A percentile compares a stretch with the other conserved stretches of the same genome.
These are phyloP conservation scores for Vinca minor DNA, from an alignment of 257 asterid species.

Conservation along the genomic window DNA sequence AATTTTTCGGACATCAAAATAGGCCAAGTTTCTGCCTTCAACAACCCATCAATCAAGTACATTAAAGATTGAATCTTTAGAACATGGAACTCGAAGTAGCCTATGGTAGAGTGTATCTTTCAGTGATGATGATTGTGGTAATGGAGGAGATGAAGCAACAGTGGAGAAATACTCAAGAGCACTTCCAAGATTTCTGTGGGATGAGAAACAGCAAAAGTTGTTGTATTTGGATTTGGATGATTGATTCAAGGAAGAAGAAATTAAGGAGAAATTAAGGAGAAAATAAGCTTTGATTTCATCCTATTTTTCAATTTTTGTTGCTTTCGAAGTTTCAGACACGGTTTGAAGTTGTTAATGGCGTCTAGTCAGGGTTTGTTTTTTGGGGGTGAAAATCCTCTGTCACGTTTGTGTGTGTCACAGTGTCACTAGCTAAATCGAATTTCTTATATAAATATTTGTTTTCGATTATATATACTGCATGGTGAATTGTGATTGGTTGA, in stretches of 20 bases:
- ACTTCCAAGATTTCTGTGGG: conserved; percentile 2
- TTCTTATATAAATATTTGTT: too few species aligned
- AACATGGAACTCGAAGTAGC: background rate
- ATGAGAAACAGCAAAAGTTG: background rate
- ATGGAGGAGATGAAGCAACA: background rate
- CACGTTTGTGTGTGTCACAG: too few species aligned
- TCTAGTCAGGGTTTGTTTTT: too few species aligned
- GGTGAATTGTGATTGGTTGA: too few species aligned
- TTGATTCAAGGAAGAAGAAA: conserved; percentile 8
- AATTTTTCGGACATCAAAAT: conserved; percentile 4
- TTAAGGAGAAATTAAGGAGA: background rate
- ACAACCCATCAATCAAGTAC: conserved; percentile 14
- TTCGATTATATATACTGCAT: too few species aligned
- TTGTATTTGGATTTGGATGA: background rate
- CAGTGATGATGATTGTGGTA: background rate
- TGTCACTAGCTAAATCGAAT: too few species aligned
- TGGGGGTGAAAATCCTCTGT: too few species aligned
- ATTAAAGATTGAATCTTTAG: conserved; percentile 10
- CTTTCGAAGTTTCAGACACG: too few species aligned
- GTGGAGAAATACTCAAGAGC: background rate
- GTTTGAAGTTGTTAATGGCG: too few species aligned
- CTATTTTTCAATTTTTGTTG: too few species aligned
- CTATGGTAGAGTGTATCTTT: conserved; percentile 9
- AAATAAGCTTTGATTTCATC: background rate
- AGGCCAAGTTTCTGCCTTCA: conserved; percentile 7